Evolutionary conservation across 108 stramenopile genomes (phyloP).

Genomic region (Phaeodactylum tricornutum): DNA sequence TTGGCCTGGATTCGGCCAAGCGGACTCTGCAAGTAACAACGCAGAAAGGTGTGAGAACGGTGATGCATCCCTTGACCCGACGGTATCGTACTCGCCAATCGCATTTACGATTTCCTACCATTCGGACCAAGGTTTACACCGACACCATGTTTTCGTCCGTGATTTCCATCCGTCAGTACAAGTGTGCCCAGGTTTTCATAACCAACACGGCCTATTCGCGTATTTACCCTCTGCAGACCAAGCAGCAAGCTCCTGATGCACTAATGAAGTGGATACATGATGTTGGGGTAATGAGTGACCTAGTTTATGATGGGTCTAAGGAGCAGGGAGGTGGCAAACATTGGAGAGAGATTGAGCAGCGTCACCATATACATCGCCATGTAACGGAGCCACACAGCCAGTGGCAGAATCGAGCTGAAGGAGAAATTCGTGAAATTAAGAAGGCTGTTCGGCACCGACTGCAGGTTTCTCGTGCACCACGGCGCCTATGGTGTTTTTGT

Average conservation of each 20-base stretch:
- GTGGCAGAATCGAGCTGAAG: constrained; percentile 18
- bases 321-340: neutral
- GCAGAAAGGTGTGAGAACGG: constrained; percentile 1
- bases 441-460: neutral
- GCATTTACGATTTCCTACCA: neutral
- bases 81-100: neutral
- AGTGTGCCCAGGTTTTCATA: neutral
- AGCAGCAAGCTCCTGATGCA: neutral
- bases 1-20: constrained; percentile 4
- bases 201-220: neutral
- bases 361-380: neutral
- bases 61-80: neutral
- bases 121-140: neutral
- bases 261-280: constrained; percentile 1
- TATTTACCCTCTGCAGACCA: neutral
- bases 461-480: constrained; percentile 1
- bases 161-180: neutral
- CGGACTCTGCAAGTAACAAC: neutral
- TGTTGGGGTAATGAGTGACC: neutral
- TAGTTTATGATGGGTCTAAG: neutral
- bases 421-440: constrained; percentile 10
- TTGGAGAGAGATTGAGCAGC: neutral
- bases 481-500: constrained; percentile 9
- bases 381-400: constrained; percentile 5
- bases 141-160: neutral